Evolutionary conservation across 73 alveolate genomes (phyloP).

Genomic region (Uronychia binucleata): DNA sequence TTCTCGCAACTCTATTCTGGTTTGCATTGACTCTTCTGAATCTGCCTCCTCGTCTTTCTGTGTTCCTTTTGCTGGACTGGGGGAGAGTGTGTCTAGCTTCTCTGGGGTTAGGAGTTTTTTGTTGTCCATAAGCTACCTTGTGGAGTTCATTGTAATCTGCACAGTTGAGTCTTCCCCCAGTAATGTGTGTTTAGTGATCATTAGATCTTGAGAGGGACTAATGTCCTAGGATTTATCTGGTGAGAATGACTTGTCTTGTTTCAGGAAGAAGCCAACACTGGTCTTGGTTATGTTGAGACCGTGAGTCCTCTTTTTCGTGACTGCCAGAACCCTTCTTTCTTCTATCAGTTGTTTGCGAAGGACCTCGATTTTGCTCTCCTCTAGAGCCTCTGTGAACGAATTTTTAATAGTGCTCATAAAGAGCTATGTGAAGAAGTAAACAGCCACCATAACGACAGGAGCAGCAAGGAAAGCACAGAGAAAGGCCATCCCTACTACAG

Average conservation of each 20-base stretch:
- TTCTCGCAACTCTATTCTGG: background rate
- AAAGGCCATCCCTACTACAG: background rate
- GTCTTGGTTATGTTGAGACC: background rate
- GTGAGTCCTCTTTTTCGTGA: background rate
- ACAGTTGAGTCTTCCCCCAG: no score
- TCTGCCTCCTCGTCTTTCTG: background rate
- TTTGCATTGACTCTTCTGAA: background rate
- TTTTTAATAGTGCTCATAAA: background rate
- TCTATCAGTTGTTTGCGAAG: background rate
- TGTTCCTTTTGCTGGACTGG: background rate
- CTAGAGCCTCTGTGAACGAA: background rate
- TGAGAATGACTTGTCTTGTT: no score
- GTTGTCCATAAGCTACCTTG: no score
- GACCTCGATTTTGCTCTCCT: background rate
- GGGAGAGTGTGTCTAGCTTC: no score
- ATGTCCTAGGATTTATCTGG: no score
- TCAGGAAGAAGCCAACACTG: background rate
- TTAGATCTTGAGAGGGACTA: no score
- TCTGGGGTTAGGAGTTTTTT: no score
- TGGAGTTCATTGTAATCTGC: no score
- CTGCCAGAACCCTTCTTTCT: background rate
- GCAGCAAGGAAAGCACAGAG: background rate
- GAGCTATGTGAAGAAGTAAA: background rate
- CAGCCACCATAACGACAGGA: background rate
- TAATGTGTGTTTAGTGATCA: no score